Percentiles rank a stretch among this genome's conserved stretches.
These are phyloP conservation scores for Pseudopyricularia javanii DNA, from an alignment of 2,329 filamentous ascomycete genomes.

Conservation along the genomic window DNA sequence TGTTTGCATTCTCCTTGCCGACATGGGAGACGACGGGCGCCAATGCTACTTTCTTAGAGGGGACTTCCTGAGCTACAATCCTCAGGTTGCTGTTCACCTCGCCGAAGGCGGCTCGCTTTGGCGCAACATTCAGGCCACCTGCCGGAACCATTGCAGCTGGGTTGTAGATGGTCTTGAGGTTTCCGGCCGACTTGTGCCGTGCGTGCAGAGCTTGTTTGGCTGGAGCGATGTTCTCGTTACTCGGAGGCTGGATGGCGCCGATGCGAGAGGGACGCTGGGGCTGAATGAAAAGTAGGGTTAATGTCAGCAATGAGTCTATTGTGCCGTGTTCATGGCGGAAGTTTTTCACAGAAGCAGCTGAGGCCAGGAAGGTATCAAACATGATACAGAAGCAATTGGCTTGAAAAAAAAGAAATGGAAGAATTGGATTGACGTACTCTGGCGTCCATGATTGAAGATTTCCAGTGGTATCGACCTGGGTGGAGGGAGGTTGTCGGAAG, in stretches of 20 bases:
- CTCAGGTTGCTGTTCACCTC: slow-evolving; percentile 65
- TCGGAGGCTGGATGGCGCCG: slow-evolving; percentile 19
- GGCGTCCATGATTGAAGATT: slow-evolving; percentile 22
- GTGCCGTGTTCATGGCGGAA: not conserved
- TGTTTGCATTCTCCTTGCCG: slow-evolving; percentile 22
- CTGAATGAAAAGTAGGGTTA: slow-evolving; percentile 25
- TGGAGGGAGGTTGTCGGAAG: not conserved
- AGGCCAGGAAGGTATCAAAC: not conserved
- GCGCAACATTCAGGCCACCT: slow-evolving; percentile 46
- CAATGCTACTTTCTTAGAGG: slow-evolving; percentile 13
- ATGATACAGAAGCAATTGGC: not conserved
- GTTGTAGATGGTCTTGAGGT: slow-evolving; percentile 35
- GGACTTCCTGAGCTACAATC: slow-evolving; percentile 16
- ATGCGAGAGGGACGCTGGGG: slow-evolving; percentile 54
- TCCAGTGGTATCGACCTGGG: not conserved
- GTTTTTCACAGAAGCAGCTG: not conserved
- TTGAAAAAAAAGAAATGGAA: not conserved
- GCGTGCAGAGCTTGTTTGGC: slow-evolving; percentile 57
- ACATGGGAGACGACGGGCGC: slow-evolving; percentile 6
- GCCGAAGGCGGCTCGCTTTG: slow-evolving; percentile 69
- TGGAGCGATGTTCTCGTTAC: slow-evolving; percentile 57
- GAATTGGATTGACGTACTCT: slow-evolving; percentile 19
- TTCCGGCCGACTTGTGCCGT: slow-evolving; percentile 68
- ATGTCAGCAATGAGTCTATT: not conserved
- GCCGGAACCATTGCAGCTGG: slow-evolving; percentile 16